A percentile compares a stretch with the other conserved stretches of the same genome.
phyloP scores from a whole-genome alignment of 83 land plant species.

The Larix sibirica region DNA sequence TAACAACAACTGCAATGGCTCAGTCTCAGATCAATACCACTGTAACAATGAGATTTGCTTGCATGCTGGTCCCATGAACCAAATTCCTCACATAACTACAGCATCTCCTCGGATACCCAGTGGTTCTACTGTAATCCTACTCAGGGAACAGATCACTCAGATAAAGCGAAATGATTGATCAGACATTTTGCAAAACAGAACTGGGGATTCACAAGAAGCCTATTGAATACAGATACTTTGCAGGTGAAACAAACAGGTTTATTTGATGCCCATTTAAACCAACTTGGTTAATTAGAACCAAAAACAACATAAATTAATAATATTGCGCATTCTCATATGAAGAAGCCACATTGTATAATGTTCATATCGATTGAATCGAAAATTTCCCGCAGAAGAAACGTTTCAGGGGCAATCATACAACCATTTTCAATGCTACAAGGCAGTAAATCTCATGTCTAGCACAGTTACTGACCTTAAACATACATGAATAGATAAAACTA shows the following conservation, averaged over 20 bases:
- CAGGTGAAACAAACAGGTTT: background rate
- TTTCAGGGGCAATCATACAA: no score
- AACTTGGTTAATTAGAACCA: background rate
- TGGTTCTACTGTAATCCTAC: background rate
- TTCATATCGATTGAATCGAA: no score
- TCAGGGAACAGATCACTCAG: background rate
- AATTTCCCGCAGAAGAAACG: no score
- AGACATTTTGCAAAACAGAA: no score
- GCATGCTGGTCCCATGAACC: background rate
- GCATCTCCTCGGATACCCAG: background rate
- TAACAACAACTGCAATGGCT: no score
- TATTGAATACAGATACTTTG: background rate
- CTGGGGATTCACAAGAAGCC: background rate
- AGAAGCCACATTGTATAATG: no score
- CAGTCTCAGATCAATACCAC: background rate
- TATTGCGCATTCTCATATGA: no score
- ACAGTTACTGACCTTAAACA: background rate
- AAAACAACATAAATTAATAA: no score
- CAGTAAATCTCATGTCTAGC: no score
- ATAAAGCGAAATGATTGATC: no score
- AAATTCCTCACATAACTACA: background rate
- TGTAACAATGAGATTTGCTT: background rate
- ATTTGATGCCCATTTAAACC: background rate
- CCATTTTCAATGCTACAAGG: no score
- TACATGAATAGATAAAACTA: constrained; percentile 16